These are phyloP conservation scores for Taiwanofungus camphoratus DNA, from an alignment of 1,284 basidiomycete species.

Conservation along the genomic window DNA sequence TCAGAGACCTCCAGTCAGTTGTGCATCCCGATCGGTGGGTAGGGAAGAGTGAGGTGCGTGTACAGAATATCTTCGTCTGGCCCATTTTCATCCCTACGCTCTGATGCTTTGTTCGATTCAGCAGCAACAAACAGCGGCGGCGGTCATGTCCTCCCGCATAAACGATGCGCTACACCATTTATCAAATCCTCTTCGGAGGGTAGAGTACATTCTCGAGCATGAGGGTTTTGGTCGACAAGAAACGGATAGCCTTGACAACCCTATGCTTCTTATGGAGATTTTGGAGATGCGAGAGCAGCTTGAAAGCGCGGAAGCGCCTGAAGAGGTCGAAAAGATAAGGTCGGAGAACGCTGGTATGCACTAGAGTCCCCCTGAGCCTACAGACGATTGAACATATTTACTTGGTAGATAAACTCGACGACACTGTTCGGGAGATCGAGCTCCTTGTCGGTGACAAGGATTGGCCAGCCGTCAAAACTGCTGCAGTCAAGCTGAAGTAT, in stretches of 20 bases:
- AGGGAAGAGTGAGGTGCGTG: slow-evolving; percentile 49
- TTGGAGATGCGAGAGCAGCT: slow-evolving; percentile 81
- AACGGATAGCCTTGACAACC: slow-evolving; percentile 72
- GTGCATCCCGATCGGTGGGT: slow-evolving; percentile 82
- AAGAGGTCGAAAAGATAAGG: slow-evolving; percentile 48
- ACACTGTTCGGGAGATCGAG: slow-evolving; percentile 44
- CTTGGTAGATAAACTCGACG: slow-evolving; percentile 46
- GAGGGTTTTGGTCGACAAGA: slow-evolving; percentile 63
- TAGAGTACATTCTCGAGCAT: slow-evolving; percentile 65
- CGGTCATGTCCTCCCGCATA: slow-evolving; percentile 61
- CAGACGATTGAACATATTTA: neutral
- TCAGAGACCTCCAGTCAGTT: slow-evolving; percentile 63
- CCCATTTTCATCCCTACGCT: no score
- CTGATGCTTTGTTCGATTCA: slow-evolving; percentile 22
- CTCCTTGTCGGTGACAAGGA: slow-evolving; percentile 45
- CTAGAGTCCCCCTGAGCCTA: neutral
- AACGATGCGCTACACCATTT: slow-evolving; percentile 74
- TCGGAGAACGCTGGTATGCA: slow-evolving; percentile 58
- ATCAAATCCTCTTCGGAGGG: slow-evolving; percentile 56
- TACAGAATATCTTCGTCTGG: neutral
- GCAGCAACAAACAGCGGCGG: slow-evolving; percentile 58
- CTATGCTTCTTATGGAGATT: slow-evolving; percentile 69
- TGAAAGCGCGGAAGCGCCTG: slow-evolving; percentile 53
- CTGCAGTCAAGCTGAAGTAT: slow-evolving; percentile 73
- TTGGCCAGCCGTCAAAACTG: slow-evolving; percentile 52